Evolutionary conservation across 176 grass and related monocot species (phyloP).

Genomic region (Juncus effusus): DNA sequence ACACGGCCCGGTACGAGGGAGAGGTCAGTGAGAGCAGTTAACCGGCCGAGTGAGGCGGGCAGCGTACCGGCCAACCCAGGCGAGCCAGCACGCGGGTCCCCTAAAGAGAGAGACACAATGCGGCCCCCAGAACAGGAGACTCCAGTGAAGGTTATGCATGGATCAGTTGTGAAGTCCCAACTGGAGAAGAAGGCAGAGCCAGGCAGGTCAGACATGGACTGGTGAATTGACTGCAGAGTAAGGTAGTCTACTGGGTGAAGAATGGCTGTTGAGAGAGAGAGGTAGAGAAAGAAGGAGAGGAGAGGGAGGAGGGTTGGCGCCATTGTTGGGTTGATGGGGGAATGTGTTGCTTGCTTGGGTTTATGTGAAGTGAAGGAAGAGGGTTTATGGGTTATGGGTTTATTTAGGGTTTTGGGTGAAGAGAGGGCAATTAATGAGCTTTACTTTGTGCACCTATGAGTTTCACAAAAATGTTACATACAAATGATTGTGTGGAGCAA

Average conservation of each 20-base stretch:
- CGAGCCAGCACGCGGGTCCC: slow-evolving; percentile 68
- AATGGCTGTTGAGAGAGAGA: slow-evolving; percentile 22
- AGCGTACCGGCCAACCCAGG: slow-evolving; percentile 41
- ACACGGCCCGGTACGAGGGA: slow-evolving; percentile 69
- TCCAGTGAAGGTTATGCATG: slow-evolving; percentile 46
- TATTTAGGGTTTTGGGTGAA: slow-evolving; percentile 39
- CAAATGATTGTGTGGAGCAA: no score
- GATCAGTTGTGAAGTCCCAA: slow-evolving; percentile 82
- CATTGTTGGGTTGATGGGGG: slow-evolving; percentile 25
- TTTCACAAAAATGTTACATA: background rate
- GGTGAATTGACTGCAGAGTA: slow-evolving; percentile 40
- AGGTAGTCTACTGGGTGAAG: slow-evolving; percentile 76
- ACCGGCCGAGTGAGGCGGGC: slow-evolving; percentile 28
- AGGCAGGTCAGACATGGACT: slow-evolving; percentile 40
- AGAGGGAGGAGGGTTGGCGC: background rate
- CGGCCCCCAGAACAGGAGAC: slow-evolving; percentile 48
- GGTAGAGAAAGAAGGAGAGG: background rate
- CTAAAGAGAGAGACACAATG: slow-evolving; percentile 48
- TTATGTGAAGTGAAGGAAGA: slow-evolving; percentile 26
- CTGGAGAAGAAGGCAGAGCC: slow-evolving; percentile 57
- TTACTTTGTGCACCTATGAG: background rate
- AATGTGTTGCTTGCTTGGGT: background rate
- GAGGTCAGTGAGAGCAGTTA: slow-evolving; percentile 49
- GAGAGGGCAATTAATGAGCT: background rate
- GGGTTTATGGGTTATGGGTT: background rate